Base-by-base conservation (phyloP, 106 monocot genomes). In the Posidonia australis region DNA sequence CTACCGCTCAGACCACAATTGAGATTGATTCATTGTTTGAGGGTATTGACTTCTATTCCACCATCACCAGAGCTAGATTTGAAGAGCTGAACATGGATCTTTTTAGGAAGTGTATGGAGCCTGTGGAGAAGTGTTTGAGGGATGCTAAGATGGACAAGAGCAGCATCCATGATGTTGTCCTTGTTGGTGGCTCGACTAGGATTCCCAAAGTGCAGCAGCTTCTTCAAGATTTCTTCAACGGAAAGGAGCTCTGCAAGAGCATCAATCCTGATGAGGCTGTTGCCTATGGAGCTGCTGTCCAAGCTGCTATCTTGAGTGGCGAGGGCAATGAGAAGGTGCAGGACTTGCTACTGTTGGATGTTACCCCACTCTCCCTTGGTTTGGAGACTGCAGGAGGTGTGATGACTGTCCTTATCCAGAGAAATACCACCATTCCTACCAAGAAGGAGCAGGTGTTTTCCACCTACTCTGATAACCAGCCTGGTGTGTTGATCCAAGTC, bases 11-110 rank as follows among this genome's bases (percentile, higher is more conserved):
- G 63, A 72, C 72, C 9, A 72, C 72, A 13, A 72, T 72, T 14
- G 72, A 72, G 19, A 72, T 72, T 18, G 72, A 72, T 52, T 72
- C 72, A 25, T 27, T 72, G 18, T 72, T 51, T 51, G 72, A 72
- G 26, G 72, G 72, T 11, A 44, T 64, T 54, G 72, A 72, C n/a
- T 72, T 72, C 72, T 72, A 72, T 42, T 53, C 72, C 36, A 72
- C 72, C 64, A 72, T 72, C 53, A 72, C 72, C 13, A 62, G 72
- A 13, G 72, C 72, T 43, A 62, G 79, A 45, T 86, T 86, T n/a
- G 80, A 86, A 68, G 79, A 86, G 67, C 70, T 86, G 52, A 83
- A 83, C 72, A 87, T 87, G 87, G 87, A 87, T 44, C 57, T 68
- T 7, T 68, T 68, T 56, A 56, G 68, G 28, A 68, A 68, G 68